Percentiles rank a stretch among this genome's conserved stretches.
Evolutionary conservation across 106 monocot species (phyloP).

Genomic region (Dendrobium nobile): DNA sequence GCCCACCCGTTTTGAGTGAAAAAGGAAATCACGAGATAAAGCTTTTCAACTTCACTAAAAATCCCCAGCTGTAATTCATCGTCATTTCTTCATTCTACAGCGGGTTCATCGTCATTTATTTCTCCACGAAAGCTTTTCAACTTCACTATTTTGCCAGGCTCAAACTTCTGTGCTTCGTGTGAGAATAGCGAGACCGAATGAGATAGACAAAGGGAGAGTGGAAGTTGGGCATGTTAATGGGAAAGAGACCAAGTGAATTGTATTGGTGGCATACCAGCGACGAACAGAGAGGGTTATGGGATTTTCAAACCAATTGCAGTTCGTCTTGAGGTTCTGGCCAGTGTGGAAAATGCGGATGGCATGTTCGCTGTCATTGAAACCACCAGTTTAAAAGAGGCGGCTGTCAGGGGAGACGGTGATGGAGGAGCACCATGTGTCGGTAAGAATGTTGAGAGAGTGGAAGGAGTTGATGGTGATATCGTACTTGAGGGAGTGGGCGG

Average conservation of each 20-base stretch:
- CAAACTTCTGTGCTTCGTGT: too few species aligned
- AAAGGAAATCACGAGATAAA: too few species aligned
- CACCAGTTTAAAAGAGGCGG: constrained; percentile 22
- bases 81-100: too few species aligned
- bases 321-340: neutral
- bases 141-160: too few species aligned
- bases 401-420: constrained; percentile 15
- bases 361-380: constrained; percentile 21
- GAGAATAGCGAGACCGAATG: too few species aligned
- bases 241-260: constrained; percentile 18
- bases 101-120: too few species aligned
- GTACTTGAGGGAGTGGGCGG: constrained; percentile 28
- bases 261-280: constrained; percentile 64
- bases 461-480: constrained; percentile 7
- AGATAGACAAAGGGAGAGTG: too few species aligned
- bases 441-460: constrained; percentile 19
- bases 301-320: constrained; percentile 44
- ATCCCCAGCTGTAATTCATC: too few species aligned
- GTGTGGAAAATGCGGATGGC: constrained; percentile 13
- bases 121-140: too few species aligned
- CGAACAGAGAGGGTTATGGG: constrained; percentile 19
- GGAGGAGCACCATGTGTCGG: constrained; percentile 33
- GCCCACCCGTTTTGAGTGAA: too few species aligned
- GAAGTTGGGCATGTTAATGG: too few species aligned
- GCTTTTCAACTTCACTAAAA: too few species aligned